These are phyloP conservation scores for Pseudogymnoascus pannorum DNA, from an alignment of 2,329 filamentous ascomycete genomes.

Conservation along the genomic window DNA sequence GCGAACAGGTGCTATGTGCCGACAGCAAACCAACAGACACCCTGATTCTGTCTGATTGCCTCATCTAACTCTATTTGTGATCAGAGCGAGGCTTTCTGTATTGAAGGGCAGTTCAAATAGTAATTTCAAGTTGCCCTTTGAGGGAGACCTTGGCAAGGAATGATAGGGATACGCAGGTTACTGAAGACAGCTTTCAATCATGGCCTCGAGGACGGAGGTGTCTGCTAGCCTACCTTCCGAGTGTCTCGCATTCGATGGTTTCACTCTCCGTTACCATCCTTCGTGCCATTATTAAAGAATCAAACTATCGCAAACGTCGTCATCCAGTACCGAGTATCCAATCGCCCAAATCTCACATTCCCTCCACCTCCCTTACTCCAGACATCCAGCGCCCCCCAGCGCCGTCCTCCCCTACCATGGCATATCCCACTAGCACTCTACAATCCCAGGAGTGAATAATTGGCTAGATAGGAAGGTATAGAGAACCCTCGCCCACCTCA, in stretches of 20 bases:
- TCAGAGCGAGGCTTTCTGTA: no score
- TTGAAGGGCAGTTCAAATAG: neutral
- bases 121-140: no score
- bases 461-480: no score
- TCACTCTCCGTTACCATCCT: neutral
- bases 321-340: neutral
- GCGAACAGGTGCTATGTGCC: no score
- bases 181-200: neutral
- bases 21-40: no score
- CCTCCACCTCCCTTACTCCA: neutral
- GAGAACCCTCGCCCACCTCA: no score
- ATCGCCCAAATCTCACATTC: neutral
- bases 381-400: neutral
- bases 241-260: neutral
- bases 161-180: neutral
- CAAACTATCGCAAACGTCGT: neutral
- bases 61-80: no score
- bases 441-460: no score
- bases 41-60: no score
- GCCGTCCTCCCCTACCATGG: neutral
- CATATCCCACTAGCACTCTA: no score
- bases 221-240: neutral
- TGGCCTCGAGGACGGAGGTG: no score
- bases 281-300: neutral
- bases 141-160: neutral